These are phyloP conservation scores for Pichia sp. DNA, from an alignment of 1,139 yeast species.

Conservation along the genomic window DNA sequence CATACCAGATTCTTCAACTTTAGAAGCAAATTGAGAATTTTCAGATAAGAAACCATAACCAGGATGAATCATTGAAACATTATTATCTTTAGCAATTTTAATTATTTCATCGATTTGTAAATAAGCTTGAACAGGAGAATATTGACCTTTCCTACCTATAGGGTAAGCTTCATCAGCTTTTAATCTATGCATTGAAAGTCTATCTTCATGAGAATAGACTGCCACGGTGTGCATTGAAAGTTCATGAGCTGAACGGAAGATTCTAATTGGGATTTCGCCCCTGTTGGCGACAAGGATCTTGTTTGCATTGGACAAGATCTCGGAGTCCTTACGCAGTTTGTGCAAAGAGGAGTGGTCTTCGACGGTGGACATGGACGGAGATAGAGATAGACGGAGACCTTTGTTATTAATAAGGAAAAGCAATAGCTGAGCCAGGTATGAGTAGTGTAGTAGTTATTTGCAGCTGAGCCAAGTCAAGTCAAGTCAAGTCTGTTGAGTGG, in stretches of 20 bases:
- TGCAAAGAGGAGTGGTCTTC: constrained; percentile 29
- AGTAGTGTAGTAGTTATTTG: too few relatives aligned
- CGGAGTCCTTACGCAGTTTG: constrained; percentile 50
- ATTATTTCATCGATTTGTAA: constrained; percentile 94
- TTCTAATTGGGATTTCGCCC: constrained; percentile 81
- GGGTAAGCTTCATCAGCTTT: constrained; percentile 91
- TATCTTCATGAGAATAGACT: constrained; percentile 92
- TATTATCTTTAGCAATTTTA: constrained; percentile 77
- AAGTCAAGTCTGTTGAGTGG: too few relatives aligned
- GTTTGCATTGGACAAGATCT: constrained; percentile 57
- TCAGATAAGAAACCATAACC: constrained; percentile 97
- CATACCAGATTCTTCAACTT: constrained; percentile 86
- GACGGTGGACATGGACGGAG: constrained; percentile 22
- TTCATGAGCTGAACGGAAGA: constrained; percentile 97
- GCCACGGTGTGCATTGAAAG: constrained; percentile 97
- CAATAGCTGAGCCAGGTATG: background rate
- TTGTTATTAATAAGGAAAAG: background rate
- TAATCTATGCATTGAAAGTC: constrained; percentile 89
- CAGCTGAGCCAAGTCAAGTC: too few relatives aligned
- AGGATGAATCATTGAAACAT: constrained; percentile 95
- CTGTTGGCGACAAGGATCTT: constrained; percentile 89
- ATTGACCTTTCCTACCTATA: constrained; percentile 85
- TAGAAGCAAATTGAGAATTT: constrained; percentile 88
- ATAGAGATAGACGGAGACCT: background rate
- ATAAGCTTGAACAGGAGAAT: constrained; percentile 92